Evolutionary conservation across 2,329 filamentous ascomycete species (phyloP).

Genomic region (Apiospora pterosperma): DNA sequence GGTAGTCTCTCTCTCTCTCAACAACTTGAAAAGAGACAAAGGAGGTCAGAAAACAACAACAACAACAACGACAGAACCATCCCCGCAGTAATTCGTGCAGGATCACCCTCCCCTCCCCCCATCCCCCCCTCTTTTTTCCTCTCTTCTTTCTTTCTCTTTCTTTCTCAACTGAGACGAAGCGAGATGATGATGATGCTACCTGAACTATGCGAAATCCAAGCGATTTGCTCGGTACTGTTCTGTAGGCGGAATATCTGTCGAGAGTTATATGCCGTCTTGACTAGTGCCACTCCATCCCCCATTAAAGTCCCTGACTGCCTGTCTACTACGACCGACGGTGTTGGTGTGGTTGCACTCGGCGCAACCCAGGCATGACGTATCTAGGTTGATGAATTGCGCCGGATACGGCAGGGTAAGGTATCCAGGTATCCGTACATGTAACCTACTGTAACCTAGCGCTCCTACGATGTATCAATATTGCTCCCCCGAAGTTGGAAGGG

Average conservation of each 20-base stretch:
- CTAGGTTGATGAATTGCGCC: background rate
- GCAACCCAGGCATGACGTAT: background rate
- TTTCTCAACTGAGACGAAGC: background rate
- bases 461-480: background rate
- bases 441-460: background rate
- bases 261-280: background rate
- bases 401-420: background rate
- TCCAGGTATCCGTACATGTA: background rate
- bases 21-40: background rate
- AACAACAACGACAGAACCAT: too few relatives aligned
- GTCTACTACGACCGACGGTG: background rate
- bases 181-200: background rate
- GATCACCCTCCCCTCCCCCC: background rate
- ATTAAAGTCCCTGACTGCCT: background rate
- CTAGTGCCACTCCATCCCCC: background rate
- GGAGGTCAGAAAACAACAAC: background rate
- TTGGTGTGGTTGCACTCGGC: constrained; percentile 1
- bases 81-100: background rate
- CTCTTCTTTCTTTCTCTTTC: background rate
- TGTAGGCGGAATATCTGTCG: background rate
- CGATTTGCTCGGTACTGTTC: background rate
- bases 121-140: background rate
- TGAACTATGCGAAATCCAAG: background rate
- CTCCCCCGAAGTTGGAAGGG: background rate
- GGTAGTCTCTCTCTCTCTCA: too few relatives aligned